Evolutionary conservation across 768 basidiomycete genomes (phyloP).

Genomic region (Leccinum obscurum): DNA sequence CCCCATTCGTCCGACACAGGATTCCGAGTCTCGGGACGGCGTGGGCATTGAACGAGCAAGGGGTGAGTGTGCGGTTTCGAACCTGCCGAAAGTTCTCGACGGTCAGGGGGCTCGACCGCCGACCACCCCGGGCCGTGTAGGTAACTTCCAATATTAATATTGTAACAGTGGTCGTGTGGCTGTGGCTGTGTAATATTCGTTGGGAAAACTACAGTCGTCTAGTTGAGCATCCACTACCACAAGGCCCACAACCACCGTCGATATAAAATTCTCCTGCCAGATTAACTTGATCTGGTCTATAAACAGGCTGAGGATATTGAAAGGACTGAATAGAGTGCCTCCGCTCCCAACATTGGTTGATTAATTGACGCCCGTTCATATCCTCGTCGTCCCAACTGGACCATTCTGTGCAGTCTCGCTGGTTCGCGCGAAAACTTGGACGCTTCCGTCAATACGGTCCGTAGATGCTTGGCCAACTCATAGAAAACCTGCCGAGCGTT

Average conservation of each 20-base stretch:
- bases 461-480: conserved; percentile 93
- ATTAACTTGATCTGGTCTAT: conserved; percentile 92
- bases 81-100: too few species aligned
- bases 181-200: too few species aligned
- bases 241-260: not conserved
- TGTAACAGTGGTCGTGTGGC: too few species aligned
- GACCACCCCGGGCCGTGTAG: too few species aligned
- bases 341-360: conserved; percentile 97
- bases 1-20: too few species aligned
- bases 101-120: too few species aligned
- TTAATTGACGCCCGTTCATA: conserved; percentile 92
- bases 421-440: conserved; percentile 86
- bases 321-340: conserved; percentile 92
- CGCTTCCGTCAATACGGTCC: conserved; percentile 95
- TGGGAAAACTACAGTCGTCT: too few species aligned
- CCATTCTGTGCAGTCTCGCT: conserved; percentile 53
- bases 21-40: too few species aligned
- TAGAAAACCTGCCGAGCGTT: conserved; percentile 74
- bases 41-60: too few species aligned
- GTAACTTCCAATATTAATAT: too few species aligned
- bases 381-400: conserved; percentile 81
- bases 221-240: too few species aligned
- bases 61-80: too few species aligned
- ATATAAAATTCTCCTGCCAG: conserved; percentile 70
- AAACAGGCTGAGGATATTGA: conserved; percentile 95